These are phyloP conservation scores for Xylaria sp. DNA, from an alignment of 2,329 filamentous ascomycete species.

Conservation along the genomic window DNA sequence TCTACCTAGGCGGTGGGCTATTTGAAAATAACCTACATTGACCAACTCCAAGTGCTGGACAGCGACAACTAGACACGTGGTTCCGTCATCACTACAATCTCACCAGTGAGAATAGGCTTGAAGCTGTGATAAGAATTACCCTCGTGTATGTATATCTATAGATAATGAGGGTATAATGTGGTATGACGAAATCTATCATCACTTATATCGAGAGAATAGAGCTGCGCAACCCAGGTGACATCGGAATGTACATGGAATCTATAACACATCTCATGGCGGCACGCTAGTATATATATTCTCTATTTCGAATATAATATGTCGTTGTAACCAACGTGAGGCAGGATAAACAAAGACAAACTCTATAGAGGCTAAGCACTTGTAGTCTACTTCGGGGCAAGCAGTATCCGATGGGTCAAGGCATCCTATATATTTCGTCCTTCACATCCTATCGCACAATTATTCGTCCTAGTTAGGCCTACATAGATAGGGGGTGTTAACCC, in stretches of 20 bases:
- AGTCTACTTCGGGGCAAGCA: no score
- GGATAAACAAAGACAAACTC: no score
- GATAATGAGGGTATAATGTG: slow-evolving; percentile 20
- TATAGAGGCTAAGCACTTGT: no score
- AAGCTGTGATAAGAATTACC: slow-evolving; percentile 12
- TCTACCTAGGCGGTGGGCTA: not conserved
- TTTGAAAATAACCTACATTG: not conserved
- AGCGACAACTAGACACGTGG: not conserved
- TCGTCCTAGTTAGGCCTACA: no score
- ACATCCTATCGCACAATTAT: no score
- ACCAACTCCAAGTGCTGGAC: not conserved
- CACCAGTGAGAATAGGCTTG: not conserved
- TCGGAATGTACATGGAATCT: not conserved
- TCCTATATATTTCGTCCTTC: no score
- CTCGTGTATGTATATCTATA: slow-evolving; percentile 32
- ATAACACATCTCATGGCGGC: not conserved
- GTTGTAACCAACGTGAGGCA: no score
- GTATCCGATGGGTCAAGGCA: no score
- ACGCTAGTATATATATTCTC: not conserved
- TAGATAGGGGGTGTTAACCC: no score
- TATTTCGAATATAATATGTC: no score
- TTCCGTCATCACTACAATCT: not conserved
- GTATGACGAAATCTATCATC: not conserved
- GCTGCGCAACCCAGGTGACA: not conserved
- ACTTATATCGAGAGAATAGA: not conserved